These are phyloP conservation scores for Eucalyptus globulus DNA, from an alignment of 345 rosid genomes.

Conservation along the genomic window DNA sequence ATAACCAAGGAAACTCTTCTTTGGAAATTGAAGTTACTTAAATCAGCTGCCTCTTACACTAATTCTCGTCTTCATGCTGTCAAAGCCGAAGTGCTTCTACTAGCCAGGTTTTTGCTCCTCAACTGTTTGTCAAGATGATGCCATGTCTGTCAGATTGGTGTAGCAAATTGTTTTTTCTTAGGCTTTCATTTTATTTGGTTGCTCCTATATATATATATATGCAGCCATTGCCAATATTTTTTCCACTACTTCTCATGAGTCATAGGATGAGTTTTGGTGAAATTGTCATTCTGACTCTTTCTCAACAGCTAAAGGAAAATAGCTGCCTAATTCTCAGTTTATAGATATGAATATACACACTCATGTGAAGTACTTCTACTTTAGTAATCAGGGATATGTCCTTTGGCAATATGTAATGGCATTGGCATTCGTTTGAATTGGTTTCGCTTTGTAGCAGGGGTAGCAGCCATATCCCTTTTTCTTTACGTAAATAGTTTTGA, in stretches of 20 bases:
- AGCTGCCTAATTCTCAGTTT: neutral
- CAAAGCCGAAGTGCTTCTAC: conserved; percentile 50
- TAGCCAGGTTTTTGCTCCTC: conserved; percentile 26
- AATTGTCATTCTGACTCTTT: neutral
- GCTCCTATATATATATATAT: neutral
- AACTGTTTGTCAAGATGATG: neutral
- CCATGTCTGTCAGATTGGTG: neutral
- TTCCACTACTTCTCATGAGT: neutral
- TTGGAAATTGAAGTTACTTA: conserved; percentile 29
- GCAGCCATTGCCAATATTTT: neutral
- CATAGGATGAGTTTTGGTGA: neutral
- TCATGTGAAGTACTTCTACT: neutral
- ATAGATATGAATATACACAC: neutral
- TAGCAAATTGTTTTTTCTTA: neutral
- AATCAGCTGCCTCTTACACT: conserved; percentile 44
- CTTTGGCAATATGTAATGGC: neutral
- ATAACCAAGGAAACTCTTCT: conserved; percentile 16
- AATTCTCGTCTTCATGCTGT: conserved; percentile 37
- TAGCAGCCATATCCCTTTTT: neutral
- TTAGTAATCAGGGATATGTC: neutral
- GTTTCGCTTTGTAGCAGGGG: neutral
- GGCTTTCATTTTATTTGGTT: neutral
- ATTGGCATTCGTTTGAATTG: neutral
- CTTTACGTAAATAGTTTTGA: neutral
- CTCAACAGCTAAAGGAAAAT: neutral